Percentiles rank a stretch among this genome's conserved stretches.
Evolutionary conservation across 192 early-diverging fungal species (phyloP).

Genomic region (Gigaspora rosea): DNA sequence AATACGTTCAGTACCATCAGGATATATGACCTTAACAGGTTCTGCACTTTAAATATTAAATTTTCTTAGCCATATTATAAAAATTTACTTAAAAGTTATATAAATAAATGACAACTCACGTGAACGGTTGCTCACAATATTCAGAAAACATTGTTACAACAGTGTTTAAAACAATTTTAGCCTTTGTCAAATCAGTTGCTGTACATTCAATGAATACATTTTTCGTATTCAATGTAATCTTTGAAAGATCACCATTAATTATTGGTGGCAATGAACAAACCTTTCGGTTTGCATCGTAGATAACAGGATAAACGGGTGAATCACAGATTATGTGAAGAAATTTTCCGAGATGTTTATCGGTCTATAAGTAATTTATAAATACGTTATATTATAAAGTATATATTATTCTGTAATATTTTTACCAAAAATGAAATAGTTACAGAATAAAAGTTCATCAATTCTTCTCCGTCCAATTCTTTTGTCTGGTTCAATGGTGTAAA

Average conservation of each 20-base stretch:
- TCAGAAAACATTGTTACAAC: constrained; percentile 94
- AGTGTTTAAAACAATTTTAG: constrained; percentile 90
- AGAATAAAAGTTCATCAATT: constrained; percentile 91
- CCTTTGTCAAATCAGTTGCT: constrained; percentile 95
- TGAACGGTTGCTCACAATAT: constrained; percentile 90
- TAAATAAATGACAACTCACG: constrained; percentile 51
- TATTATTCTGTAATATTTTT: constrained; percentile 10
- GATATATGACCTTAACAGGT: constrained; percentile 86
- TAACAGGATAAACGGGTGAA: constrained; percentile 86
- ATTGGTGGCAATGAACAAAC: constrained; percentile 97
- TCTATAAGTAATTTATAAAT: constrained; percentile 33
- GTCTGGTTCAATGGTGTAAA: constrained; percentile 94
- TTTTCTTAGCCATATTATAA: neutral
- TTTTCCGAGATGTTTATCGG: constrained; percentile 81
- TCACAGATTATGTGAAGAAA: constrained; percentile 93
- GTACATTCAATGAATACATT: constrained; percentile 99
- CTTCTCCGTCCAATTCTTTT: constrained; percentile 80
- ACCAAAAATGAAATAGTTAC: constrained; percentile 34
- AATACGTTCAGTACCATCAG: constrained; percentile 67
- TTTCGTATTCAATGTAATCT: constrained; percentile 91
- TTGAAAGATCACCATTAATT: constrained; percentile 98
- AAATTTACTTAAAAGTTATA: constrained; percentile 12
- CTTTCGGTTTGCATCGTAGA: constrained; percentile 79
- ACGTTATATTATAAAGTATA: constrained; percentile 7
- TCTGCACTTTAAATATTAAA: constrained; percentile 66